Percentiles rank a stretch among this genome's conserved stretches.
phyloP scores from a whole-genome alignment of 2,329 filamentous ascomycete genomes.

The Nemania diffusa region DNA sequence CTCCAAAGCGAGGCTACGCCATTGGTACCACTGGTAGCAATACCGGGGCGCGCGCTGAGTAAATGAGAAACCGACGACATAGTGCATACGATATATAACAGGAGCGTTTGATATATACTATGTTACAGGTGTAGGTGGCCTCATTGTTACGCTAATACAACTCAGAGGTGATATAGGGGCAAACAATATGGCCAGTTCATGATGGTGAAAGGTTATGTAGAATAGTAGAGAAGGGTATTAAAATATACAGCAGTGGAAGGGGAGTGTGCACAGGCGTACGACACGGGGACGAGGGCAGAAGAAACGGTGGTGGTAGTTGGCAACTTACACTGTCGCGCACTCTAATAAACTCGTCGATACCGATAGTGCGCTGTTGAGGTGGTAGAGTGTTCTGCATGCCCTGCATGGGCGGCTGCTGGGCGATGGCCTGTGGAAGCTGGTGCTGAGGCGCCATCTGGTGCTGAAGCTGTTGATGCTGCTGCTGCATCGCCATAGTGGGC shows the following conservation, averaged over 20 bases:
- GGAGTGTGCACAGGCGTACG: not conserved
- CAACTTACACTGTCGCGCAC: slow-evolving; percentile 83
- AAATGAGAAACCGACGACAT: not conserved
- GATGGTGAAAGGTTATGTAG: too few species aligned
- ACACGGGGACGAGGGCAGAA: not conserved
- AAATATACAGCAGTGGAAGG: not conserved
- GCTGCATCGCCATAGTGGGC: slow-evolving; percentile 43
- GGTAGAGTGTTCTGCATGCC: slow-evolving; percentile 32
- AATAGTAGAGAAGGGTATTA: not conserved
- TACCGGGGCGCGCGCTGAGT: not conserved
- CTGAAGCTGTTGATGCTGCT: slow-evolving; percentile 38
- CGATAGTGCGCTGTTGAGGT: slow-evolving; percentile 56
- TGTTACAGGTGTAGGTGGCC: not conserved
- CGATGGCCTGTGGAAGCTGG: slow-evolving; percentile 39
- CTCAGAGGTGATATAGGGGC: too few species aligned
- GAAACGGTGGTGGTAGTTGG: not conserved
- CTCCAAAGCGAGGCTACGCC: too few species aligned
- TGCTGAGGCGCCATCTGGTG: slow-evolving; percentile 39
- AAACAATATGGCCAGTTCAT: too few species aligned
- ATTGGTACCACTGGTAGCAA: not conserved
- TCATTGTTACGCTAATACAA: not conserved
- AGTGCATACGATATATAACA: not conserved
- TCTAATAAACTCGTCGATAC: slow-evolving; percentile 80
- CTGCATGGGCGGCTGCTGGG: slow-evolving; percentile 38
- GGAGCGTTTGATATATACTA: not conserved